Base-by-base conservation (phyloP, 2,329 filamentous ascomycete species). In the Fusarium austroafricanum region DNA sequence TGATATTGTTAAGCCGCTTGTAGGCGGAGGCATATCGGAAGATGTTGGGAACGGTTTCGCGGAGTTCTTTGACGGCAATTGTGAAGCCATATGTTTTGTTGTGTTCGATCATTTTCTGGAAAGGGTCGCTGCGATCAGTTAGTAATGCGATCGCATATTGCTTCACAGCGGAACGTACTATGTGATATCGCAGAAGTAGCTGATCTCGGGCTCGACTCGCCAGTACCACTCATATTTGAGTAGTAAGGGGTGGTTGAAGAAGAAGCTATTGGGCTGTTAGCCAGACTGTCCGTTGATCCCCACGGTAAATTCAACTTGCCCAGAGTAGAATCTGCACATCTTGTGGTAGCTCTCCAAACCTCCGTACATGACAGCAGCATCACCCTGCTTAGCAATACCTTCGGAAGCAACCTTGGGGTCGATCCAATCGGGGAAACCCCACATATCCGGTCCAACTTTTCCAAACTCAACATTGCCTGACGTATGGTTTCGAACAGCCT, bases 161-260 rank as follows among this genome's bases (percentile, higher is more conserved):
- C 17, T 7, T 20, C 5, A 9, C 17, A 26, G 17, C 17, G 18
- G 9, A 38, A 71, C 75, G 42, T 89, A 95, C 92, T 99, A 99
- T 70, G 96, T 99, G 72, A 99, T 98, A 78, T 99, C 96, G 81
- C 96, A 99, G 83, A 99, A 99, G 83, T 98, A 99, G 83, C 95
- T 97, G 87, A 99, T 98, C 81, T 99, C 96, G 70, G 96, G 96
- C 85, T 99, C 96, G 73, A 99, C 84, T 68, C 96, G 93, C 96
- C 96, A 99, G 84, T 99, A 99, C 96, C 96, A 99, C 77, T 98
- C 94, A 81, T 98, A 99, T 81, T 98, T 98, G 77, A 92, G 88
- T 44, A 99, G 87, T 33, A 98, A 87, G 68, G 94, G 92, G 78
- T 99, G 96, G 79, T 97, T 97, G 85, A 96, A 99, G 82, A 99